A percentile compares a stretch with the other conserved stretches of the same genome.
phyloP scores from a whole-genome alignment of 2,329 filamentous ascomycete species.

The Pseudogymnoascus sp. region DNA sequence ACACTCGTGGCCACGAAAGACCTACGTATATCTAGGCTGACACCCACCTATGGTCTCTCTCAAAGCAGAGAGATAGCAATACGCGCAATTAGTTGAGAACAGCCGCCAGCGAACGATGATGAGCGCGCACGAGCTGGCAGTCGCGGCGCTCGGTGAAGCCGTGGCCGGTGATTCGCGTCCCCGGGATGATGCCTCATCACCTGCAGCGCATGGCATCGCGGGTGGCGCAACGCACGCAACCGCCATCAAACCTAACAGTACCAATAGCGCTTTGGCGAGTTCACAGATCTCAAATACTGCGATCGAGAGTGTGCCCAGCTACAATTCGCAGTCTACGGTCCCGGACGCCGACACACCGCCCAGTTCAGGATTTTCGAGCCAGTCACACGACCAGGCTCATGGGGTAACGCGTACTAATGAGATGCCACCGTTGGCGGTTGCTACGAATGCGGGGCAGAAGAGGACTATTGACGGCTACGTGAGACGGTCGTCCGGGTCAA shows the following conservation, averaged over 20 bases:
- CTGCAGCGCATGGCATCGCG: slow-evolving; percentile 18
- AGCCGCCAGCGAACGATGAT: slow-evolving; percentile 13
- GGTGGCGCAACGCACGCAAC: slow-evolving; percentile 19
- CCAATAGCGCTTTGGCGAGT: neutral
- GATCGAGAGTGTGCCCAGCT: neutral
- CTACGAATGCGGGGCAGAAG: slow-evolving; percentile 46
- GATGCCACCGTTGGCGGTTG: slow-evolving; percentile 2
- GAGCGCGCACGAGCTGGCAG: slow-evolving; percentile 22
- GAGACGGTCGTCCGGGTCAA: slow-evolving; percentile 47
- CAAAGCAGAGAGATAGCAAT: slow-evolving; percentile 3
- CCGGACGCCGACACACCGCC: slow-evolving; percentile 10
- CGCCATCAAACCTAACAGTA: slow-evolving; percentile 17
- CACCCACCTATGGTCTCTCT: neutral
- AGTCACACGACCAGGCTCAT: slow-evolving; percentile 11
- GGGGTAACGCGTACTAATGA: slow-evolving; percentile 10
- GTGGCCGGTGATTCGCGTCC: slow-evolving; percentile 10
- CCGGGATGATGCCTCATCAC: slow-evolving; percentile 16
- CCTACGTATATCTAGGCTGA: neutral
- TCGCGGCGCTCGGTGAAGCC: slow-evolving; percentile 22
- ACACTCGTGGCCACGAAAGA: neutral
- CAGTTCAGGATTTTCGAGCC: slow-evolving; percentile 8
- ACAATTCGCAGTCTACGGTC: slow-evolving; percentile 13
- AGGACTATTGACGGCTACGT: slow-evolving; percentile 68
- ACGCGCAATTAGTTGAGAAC: neutral
- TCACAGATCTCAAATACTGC: neutral